Base-by-base conservation (phyloP, 805 yeast genomes). In the Komagataella populi region DNA sequence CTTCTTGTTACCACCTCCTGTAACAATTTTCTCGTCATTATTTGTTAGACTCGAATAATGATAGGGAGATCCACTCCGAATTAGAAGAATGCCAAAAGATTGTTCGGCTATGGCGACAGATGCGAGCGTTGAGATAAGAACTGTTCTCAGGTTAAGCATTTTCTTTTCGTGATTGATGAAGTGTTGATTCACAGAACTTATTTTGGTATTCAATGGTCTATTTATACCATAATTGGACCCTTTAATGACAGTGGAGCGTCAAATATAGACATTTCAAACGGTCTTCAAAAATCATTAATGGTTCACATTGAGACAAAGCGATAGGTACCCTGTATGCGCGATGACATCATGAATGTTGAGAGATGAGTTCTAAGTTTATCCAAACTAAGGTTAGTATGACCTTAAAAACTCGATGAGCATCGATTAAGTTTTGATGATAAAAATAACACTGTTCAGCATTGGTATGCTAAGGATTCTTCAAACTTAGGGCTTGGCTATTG, bases 1-100 rank as follows among this genome's bases (percentile, higher is more conserved):
- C 14, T 30, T 30, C 14, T 10, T 30, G 4, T 30, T 30, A 6
- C 39, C 39, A 30, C 39, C 39, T 30, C 39, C 39, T 10, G 39
- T 14, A 30, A 30, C 39, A 30, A 30, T 30, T 14, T 30, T 30
- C n/a, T 52, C 50, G 45, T 47, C 39, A 16, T 46, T 47, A 18
- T 50, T 55, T 8, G 49, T 46, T 36, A 48, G 50, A 6, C 45
- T 48, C 30, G 48, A 49, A n/a, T 53, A 46, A 18, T 23, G 17
- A 47, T 23, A 46, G 4, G 30, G 17, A 17, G 43, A 48, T 44
- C 30, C 16, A n/a, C 18, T 10, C 49, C 46, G 39, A 8, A 18
- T 18, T 16, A 39, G 47, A 43, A 39, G 45, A 30, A 43, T 36
- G 23, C 18, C 43, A 23, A 39, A 47, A 18, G 49, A 20, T 43